Conservation (phyloP, 2,329 filamentous ascomycete species). For the Beauveria australis region DNA sequence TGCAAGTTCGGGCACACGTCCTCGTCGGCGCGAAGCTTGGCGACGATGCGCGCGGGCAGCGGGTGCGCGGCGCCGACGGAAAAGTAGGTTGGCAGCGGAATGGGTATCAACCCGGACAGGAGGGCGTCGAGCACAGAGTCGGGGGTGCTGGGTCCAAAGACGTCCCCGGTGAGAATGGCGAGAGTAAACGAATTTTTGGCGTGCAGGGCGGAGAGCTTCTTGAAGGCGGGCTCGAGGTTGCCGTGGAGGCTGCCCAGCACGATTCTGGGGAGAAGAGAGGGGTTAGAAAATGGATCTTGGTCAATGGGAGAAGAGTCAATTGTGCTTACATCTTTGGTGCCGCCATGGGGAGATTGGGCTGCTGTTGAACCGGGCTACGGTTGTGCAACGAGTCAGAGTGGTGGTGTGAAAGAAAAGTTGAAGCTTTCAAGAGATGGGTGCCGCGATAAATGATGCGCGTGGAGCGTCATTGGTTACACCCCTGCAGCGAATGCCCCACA, state of each 20-base stretch:
- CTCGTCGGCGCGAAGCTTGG: slow-evolving; percentile 65
- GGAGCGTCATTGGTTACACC: slow-evolving; percentile 22
- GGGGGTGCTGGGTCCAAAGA: slow-evolving; percentile 60
- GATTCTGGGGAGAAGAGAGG: slow-evolving; percentile 42
- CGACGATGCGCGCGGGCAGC: slow-evolving; percentile 63
- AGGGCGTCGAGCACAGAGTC: slow-evolving; percentile 54
- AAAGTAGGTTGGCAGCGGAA: slow-evolving; percentile 87
- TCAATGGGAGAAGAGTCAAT: neutral
- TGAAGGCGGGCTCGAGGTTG: slow-evolving; percentile 64
- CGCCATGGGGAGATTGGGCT: slow-evolving; percentile 28
- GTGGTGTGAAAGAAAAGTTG: slow-evolving; percentile 3
- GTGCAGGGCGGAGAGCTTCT: slow-evolving; percentile 73
- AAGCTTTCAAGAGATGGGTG: neutral
- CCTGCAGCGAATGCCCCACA: slow-evolving; percentile 3
- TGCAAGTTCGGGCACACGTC: slow-evolving; percentile 84
- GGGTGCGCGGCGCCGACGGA: slow-evolving; percentile 63
- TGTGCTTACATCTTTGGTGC: slow-evolving; percentile 39
- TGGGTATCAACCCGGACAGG: slow-evolving; percentile 59
- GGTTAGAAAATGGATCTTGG: neutral
- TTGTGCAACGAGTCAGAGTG: neutral
- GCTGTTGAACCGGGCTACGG: neutral
- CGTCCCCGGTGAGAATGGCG: slow-evolving; percentile 73
- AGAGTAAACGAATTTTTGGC: slow-evolving; percentile 83
- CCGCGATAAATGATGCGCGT: slow-evolving; percentile 23
- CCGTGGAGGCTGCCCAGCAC: slow-evolving; percentile 80